Evolutionary conservation across 176 grass and related monocot species (phyloP).

Genomic region (Typha latifolia): DNA sequence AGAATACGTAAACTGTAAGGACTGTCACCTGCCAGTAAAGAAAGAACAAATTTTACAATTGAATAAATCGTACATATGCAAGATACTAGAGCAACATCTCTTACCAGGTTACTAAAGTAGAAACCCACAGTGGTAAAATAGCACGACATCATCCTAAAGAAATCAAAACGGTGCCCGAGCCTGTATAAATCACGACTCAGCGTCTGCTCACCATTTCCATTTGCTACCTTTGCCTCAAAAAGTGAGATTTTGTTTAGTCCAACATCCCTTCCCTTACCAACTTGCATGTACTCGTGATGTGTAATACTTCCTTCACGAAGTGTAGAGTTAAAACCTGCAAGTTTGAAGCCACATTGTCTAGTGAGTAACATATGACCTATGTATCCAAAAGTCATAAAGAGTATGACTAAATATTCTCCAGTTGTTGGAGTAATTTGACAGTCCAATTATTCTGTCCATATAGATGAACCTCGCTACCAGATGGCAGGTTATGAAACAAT

Average conservation of each 20-base stretch:
- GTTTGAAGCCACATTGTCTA: constrained; percentile 6
- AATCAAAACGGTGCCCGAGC: constrained; percentile 90
- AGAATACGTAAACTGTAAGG: constrained; percentile 81
- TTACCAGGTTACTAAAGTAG: constrained; percentile 89
- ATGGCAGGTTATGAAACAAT: background rate
- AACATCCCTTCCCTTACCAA: constrained; percentile 93
- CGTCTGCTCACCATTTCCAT: constrained; percentile 89
- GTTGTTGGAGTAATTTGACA: background rate
- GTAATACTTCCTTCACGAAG: constrained; percentile 87
- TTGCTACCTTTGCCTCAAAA: constrained; percentile 92
- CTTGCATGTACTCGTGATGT: constrained; percentile 91
- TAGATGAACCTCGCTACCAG: background rate
- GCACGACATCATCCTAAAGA: constrained; percentile 96
- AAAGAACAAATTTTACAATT: background rate
- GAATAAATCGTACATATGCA: background rate
- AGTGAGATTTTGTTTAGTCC: constrained; percentile 87
- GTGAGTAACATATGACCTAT: no score
- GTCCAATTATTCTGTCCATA: background rate
- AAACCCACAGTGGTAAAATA: constrained; percentile 89
- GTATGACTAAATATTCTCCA: background rate
- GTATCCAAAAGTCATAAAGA: no score
- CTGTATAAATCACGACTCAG: constrained; percentile 87
- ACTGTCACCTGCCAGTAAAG: constrained; percentile 62
- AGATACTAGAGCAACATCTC: constrained; percentile 13
- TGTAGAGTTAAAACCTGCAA: constrained; percentile 76